Conservation (phyloP, 176 grass and related monocot species). For the Zoysia pacifica region DNA sequence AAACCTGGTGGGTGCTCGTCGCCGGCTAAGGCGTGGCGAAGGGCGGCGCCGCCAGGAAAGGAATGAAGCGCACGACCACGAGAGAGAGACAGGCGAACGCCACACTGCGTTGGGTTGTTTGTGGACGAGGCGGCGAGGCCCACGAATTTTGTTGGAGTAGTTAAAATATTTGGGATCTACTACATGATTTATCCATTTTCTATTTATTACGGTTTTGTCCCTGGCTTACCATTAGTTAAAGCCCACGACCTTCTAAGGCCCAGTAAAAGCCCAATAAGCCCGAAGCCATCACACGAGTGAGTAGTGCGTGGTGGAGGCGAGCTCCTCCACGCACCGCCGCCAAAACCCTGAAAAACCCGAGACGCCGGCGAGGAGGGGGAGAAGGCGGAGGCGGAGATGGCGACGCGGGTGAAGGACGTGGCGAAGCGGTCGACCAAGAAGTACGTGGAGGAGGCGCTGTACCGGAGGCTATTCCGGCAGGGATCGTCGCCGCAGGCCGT, state of each 20-base stretch:
- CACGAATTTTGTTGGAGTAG: no score
- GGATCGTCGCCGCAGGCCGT: constrained; percentile 69
- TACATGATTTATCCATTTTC: background rate
- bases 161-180: no score
- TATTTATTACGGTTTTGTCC: constrained; percentile 25
- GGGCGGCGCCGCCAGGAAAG: no score
- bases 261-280: constrained; percentile 32
- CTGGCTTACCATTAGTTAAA: background rate
- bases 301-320: constrained; percentile 18
- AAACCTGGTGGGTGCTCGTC: no score
- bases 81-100: no score
- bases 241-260: constrained; percentile 19
- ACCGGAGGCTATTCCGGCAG: constrained; percentile 67
- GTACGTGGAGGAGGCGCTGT: constrained; percentile 81
- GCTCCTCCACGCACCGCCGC: constrained; percentile 30
- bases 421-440: constrained; percentile 73
- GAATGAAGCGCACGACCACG: no score
- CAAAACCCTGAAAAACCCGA: constrained; percentile 46
- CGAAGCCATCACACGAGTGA: background rate
- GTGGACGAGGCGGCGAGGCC: no score
- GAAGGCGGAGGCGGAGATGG: constrained; percentile 44
- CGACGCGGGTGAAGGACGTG: constrained; percentile 69
- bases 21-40: no score
- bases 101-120: no score
- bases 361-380: constrained; percentile 31